Base-by-base conservation (phyloP, 2,329 filamentous ascomycete species). In the Penicillium sp. region DNA sequence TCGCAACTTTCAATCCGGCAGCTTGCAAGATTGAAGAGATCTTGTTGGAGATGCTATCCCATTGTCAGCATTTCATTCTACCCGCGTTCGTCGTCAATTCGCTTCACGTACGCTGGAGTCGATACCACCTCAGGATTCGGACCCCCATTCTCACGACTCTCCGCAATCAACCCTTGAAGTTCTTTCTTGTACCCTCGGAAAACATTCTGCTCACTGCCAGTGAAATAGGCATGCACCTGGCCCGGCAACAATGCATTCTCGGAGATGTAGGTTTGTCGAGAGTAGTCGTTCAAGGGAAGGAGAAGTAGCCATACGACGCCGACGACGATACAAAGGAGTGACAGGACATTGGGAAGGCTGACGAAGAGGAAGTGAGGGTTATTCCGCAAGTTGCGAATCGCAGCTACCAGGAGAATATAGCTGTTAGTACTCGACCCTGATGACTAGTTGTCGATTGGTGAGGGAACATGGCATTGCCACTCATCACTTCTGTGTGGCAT, bases 221-320 rank as follows among this genome's bases (percentile, higher is more conserved):
- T 89, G 73, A 99, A 99, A 77, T 99, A 99, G 1, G 95, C 96
- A 78, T 98, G 94, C 8, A 98, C 95, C 77, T 99, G 95, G 2
- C 93, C 95, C 0, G 95, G 95, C 14, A 99, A 82, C 37, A 99
- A 86, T 11, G 95, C 95, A 75, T 99, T 99, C 76, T 99, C 95
- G 45, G 94, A 98, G 59, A 99, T 95, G 76, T 99, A 99, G 0
- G 94, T 99, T 61, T 86, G 84, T 65, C 95, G 88, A 53, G 92
- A 96, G 80, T 98, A 96, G 66, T 93, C 86, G 76, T 98, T 86
- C 55, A 98, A 83, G 2, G 95, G 95, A 1, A 99, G 86, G 35
- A 98, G 83, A 22, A 97, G 86, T 14, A 99, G 87, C 91, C 94
- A 99, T 67, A 87, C 85, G 57, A 97, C 85, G 55, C 95, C 95